Evolutionary conservation across 768 basidiomycete species (phyloP).

Genomic region (Suillus subaureus): DNA sequence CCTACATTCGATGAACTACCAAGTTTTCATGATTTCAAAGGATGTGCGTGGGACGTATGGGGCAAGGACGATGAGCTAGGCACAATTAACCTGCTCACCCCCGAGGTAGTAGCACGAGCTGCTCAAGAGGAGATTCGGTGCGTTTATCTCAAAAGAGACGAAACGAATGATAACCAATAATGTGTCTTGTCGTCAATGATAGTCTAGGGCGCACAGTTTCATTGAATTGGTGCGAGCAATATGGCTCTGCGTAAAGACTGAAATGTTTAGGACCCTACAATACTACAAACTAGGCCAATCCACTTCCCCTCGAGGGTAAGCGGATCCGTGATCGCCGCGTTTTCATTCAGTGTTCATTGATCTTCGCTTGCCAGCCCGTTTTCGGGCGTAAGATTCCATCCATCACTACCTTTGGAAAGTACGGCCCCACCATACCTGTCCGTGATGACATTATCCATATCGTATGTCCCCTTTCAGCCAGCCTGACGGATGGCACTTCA

Average conservation of each 20-base stretch:
- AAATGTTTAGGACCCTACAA: not conserved
- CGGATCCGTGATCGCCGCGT: not conserved
- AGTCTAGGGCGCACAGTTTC: constrained; percentile 50
- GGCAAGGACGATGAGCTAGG: constrained; percentile 67
- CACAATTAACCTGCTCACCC: constrained; percentile 66
- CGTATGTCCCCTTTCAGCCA: constrained; percentile 32
- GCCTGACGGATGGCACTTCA: not conserved
- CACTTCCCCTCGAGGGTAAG: constrained; percentile 66
- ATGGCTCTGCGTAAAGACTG: not conserved
- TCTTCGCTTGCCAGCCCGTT: constrained; percentile 46
- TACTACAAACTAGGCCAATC: constrained; percentile 49
- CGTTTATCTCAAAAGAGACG: constrained; percentile 24
- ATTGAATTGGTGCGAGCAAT: constrained; percentile 59
- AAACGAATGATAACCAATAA: not conserved
- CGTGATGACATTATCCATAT: constrained; percentile 59
- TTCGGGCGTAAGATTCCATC: constrained; percentile 58
- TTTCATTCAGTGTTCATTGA: not conserved
- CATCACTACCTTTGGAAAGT: constrained; percentile 41
- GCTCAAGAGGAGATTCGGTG: constrained; percentile 60
- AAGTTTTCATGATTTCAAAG: constrained; percentile 42
- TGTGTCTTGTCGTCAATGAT: not conserved
- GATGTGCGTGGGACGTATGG: constrained; percentile 74
- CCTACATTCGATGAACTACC: constrained; percentile 53
- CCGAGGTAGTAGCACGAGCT: constrained; percentile 59
- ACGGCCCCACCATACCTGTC: constrained; percentile 17